Base-by-base conservation (phyloP, 75 land plant species). In the Selaginella moellendorffii region DNA sequence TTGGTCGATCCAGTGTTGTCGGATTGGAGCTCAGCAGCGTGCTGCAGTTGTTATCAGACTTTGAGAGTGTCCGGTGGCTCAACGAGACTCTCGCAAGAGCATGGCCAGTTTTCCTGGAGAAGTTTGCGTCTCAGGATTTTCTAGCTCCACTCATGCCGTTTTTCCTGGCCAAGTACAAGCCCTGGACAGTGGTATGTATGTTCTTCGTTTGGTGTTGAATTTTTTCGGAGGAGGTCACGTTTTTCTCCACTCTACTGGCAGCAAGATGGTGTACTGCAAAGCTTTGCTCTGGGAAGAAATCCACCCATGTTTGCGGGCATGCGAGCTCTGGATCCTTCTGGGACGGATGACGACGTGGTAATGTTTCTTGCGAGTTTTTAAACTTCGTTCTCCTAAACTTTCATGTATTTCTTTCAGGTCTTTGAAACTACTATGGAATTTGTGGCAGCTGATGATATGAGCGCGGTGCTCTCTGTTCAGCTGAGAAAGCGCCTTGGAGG, bases 131-230 rank as follows among this genome's bases (percentile, higher is more conserved):
- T 8, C 85, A 20, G 68, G 71, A 86, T 31, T 61, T 95, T 60
- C 69, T 95, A 2, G 76, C 81, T 54, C 91, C 90, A 0, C 63
- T 95, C 52, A 67, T 84, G 8, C 90, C 99, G 24, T 92, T 92
- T 89, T 95, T 95, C 64, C 64, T 89, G 69, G 87, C 88, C 26
- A 86, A 84, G 65, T 90, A 74, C 79, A 95, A 95, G 65, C 99
- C 99, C 26, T 89, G 97, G 97, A 86, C 88, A 66, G 97, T 76
- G 62, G 99, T 95, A 28, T 29, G 18, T 46, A 2, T 17, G 28
- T 54, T 10, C 54, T 62, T 29, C n/a, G 18, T 31, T 2, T 24
- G 0, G 17, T 63, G 22, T 65, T 62, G 62, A n/a, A 30, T 19
- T 65, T 23, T 24, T n/a, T 51, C 22, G 54, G 30, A 36, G 21